These are phyloP conservation scores for Alternaria dauci DNA, from an alignment of 2,329 filamentous ascomycete genomes.

Conservation along the genomic window DNA sequence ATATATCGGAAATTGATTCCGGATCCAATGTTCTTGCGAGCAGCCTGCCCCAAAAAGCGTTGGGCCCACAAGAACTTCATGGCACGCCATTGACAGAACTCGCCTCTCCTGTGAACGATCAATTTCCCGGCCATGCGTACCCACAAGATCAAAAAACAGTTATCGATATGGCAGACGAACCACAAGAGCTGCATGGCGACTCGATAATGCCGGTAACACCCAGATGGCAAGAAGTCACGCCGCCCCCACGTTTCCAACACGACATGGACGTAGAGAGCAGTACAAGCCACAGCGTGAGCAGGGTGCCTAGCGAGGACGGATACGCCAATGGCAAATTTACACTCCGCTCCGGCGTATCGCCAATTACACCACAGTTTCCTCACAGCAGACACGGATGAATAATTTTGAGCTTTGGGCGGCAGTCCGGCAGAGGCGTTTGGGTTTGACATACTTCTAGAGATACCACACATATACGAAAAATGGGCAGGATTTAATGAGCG, in stretches of 20 bases:
- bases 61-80: slow-evolving; percentile 33
- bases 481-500: neutral
- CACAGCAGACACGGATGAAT: neutral
- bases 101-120: slow-evolving; percentile 21
- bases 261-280: slow-evolving; percentile 33
- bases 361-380: slow-evolving; percentile 19
- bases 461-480: slow-evolving; percentile 15
- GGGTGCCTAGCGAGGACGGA: slow-evolving; percentile 35
- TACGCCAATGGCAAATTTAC: slow-evolving; percentile 16
- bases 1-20: slow-evolving; percentile 30
- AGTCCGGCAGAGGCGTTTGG: slow-evolving; percentile 4
- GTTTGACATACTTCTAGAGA: slow-evolving; percentile 13
- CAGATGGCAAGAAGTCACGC: slow-evolving; percentile 38
- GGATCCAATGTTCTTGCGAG: slow-evolving; percentile 4
- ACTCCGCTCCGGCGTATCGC: slow-evolving; percentile 25
- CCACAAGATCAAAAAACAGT: slow-evolving; percentile 32
- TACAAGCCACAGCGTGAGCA: slow-evolving; percentile 30
- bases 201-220: slow-evolving; percentile 26
- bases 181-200: slow-evolving; percentile 37
- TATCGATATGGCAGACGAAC: slow-evolving; percentile 32
- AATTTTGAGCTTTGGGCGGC: neutral
- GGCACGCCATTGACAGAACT: slow-evolving; percentile 38
- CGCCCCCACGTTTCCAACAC: slow-evolving; percentile 19
- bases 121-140: slow-evolving; percentile 15
- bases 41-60: slow-evolving; percentile 23